These are phyloP conservation scores for Miscanthus lutarioriparius DNA, from an alignment of 176 grass and related monocot genomes.

Conservation along the genomic window DNA sequence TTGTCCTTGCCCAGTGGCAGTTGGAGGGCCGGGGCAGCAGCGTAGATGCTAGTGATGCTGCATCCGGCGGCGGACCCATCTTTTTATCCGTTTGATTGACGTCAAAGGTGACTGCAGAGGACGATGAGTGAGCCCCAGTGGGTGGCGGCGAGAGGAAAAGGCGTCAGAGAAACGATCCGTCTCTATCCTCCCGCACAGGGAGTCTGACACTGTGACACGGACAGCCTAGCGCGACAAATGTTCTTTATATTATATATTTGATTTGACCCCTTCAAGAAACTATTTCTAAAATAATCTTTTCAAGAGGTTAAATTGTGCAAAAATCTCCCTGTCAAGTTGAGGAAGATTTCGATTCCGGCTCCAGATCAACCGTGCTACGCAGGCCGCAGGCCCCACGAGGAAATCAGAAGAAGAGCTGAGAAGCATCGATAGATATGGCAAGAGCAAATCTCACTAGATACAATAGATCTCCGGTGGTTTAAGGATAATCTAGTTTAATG, in stretches of 20 bases:
- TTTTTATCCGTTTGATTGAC: background rate
- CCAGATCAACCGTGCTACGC: background rate
- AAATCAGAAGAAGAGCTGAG: background rate
- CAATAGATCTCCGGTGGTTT: background rate
- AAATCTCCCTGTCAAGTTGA: background rate
- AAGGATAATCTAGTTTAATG: constrained; percentile 48
- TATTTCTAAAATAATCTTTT: too few relatives aligned
- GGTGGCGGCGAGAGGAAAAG: background rate
- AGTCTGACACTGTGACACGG: background rate
- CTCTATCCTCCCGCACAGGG: background rate
- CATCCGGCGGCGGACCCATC: background rate
- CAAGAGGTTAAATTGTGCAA: background rate
- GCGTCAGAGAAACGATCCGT: background rate
- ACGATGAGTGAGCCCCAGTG: background rate
- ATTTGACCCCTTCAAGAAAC: too few relatives aligned
- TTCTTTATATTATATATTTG: too few relatives aligned
- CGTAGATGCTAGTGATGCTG: background rate
- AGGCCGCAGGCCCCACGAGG: background rate
- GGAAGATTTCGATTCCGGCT: background rate
- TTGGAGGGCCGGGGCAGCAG: background rate
- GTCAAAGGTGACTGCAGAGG: background rate
- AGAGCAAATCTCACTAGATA: background rate
- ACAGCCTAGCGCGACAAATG: background rate
- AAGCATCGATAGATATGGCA: background rate
- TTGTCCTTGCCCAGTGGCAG: background rate